Base-by-base conservation (phyloP, 2,329 filamentous ascomycete genomes). In the Phialophora chinensis region DNA sequence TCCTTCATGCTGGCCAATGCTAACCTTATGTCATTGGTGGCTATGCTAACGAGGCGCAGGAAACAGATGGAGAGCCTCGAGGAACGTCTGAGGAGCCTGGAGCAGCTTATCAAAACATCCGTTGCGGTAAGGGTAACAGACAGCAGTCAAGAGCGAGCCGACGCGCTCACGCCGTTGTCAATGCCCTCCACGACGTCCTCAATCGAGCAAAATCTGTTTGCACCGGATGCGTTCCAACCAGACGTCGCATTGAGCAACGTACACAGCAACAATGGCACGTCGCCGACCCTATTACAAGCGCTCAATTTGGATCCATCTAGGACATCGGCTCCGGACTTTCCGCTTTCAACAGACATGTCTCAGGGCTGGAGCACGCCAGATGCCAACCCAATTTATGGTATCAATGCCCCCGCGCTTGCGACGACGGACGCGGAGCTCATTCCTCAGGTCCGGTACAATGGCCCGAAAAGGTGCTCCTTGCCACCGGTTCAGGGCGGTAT, bases 61-160 rank as follows among this genome's bases (percentile, higher is more conserved):
- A 97, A 97, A 79, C 98, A 98, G 77, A 97, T 98, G 73, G 93
- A 98, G 78, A 93, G 92, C 12, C 85, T 98, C 52, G 94, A 98
- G 80, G 97, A 97, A 76, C 88, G 94, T n/a, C 82, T 98, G 38
- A 91, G 89, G 20, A 89, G 94, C 71, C 97, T 98, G 92, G 94
- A 98, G 81, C 54, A 66, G 92, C 91, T 71, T 80, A 98, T 68
- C 80, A 97, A 72, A 87, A 91, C 70, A 83, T 97, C 62, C 95
- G 92, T 61, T 93, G 93, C 58, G 12, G 63, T 59, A 35, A 59
- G 52, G 31, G 27, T 55, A 0, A 20, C 63, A 23, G 25, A 61
- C 25, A 83, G 97, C 7, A 83, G 87, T 54, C 92, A 96, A 68
- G 91, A 96, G 64, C 92, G 96, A 73, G 87, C 88, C 72, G 91